Conservation (phyloP, 192 early-diverging fungal genomes). For the Entophlyctis helioformis region DNA sequence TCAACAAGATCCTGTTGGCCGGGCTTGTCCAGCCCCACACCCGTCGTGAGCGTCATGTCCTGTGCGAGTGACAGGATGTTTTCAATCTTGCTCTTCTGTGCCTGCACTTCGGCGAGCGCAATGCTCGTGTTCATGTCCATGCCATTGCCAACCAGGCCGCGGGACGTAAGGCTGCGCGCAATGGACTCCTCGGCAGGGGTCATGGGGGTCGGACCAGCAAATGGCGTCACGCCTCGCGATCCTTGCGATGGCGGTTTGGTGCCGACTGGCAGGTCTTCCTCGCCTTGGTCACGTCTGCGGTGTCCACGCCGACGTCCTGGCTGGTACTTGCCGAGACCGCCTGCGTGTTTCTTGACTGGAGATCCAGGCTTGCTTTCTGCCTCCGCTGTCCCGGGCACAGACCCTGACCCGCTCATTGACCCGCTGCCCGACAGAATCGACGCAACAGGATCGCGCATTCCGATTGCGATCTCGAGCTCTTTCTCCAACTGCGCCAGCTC, state of each 20-base stretch:
- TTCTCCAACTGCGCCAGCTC: conserved; percentile 30
- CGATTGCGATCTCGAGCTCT: conserved; percentile 29
- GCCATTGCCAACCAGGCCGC: too few relatives aligned
- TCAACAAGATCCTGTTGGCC: conserved; percentile 16
- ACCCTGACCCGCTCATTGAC: too few relatives aligned
- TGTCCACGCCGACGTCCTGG: conserved; percentile 4
- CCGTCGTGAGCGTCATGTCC: conserved; percentile 12
- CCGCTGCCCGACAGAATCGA: too few relatives aligned
- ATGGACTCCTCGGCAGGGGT: too few relatives aligned
- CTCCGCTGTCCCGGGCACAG: too few relatives aligned
- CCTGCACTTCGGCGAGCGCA: neutral
- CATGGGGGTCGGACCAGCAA: too few relatives aligned
- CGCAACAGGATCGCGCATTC: conserved; percentile 7
- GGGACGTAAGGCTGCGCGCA: too few relatives aligned
- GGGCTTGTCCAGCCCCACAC: conserved; percentile 4
- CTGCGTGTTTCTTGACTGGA: neutral
- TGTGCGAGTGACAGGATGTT: conserved; percentile 24
- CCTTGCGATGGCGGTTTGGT: neutral
- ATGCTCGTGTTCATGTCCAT: neutral
- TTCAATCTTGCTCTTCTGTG: conserved; percentile 11
- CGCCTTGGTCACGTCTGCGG: neutral
- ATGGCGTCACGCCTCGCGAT: too few relatives aligned
- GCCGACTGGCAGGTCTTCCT: neutral
- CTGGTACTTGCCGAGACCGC: conserved; percentile 7
- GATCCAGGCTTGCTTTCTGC: neutral